These are phyloP conservation scores for Thozetella sp. DNA, from an alignment of 495 filamentous ascomycete species.

Conservation along the genomic window DNA sequence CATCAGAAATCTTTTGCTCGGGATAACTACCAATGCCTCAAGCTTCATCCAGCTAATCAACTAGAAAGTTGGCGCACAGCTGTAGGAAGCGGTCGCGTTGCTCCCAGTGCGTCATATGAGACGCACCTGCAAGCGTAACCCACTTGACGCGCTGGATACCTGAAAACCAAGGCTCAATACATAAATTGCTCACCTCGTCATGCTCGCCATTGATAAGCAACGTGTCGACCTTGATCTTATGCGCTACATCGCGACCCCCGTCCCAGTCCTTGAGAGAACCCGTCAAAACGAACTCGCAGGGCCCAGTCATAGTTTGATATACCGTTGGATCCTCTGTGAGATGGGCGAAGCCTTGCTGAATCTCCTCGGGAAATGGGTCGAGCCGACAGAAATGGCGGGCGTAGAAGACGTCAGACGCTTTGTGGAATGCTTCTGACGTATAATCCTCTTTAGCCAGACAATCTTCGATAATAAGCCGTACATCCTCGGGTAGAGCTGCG, in stretches of 20 bases:
- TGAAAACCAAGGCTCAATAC: constrained; percentile 42
- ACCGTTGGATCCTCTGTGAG: no score
- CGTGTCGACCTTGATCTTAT: constrained; percentile 43
- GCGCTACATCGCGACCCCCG: constrained; percentile 25
- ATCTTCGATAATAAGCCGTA: neutral
- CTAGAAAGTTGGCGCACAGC: constrained; percentile 21
- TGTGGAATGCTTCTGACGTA: constrained; percentile 31
- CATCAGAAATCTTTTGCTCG: no score
- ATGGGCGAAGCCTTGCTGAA: no score
- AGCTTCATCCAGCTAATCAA: no score
- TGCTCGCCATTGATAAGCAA: constrained; percentile 53
- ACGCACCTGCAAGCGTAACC: constrained; percentile 41
- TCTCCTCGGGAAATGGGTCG: no score
- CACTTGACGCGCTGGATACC: constrained; percentile 44
- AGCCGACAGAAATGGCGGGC: constrained; percentile 39
- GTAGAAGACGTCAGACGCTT: constrained; percentile 41
- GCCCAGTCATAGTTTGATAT: constrained; percentile 51
- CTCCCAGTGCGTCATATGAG: constrained; percentile 49
- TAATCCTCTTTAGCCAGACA: neutral
- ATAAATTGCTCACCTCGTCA: constrained; percentile 46
- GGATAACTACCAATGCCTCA: no score
- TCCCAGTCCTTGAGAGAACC: constrained; percentile 49
- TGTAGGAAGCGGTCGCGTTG: constrained; percentile 37
- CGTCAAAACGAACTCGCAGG: constrained; percentile 45
- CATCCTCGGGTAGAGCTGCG: neutral